These are phyloP conservation scores for Hypoxylon crocopeplum DNA, from an alignment of 495 filamentous ascomycete species.

Conservation along the genomic window DNA sequence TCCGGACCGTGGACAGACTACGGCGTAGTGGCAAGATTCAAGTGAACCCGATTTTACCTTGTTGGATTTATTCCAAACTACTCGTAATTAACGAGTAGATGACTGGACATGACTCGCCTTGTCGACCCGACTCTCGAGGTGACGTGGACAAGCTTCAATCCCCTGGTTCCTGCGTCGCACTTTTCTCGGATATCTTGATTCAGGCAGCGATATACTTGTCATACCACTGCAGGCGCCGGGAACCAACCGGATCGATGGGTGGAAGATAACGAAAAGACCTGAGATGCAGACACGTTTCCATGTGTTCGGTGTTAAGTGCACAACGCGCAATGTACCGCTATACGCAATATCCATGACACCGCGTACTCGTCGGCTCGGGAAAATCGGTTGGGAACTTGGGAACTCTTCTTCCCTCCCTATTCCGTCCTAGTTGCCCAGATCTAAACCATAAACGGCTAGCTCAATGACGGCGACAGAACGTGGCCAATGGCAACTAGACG, in stretches of 20 bases:
- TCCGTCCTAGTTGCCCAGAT: too few species aligned
- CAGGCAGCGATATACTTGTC: neutral
- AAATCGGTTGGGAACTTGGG: too few species aligned
- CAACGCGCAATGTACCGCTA: too few species aligned
- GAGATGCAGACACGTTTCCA: constrained; percentile 28
- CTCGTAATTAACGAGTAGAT: constrained; percentile 10
- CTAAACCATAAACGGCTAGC: constrained; percentile 9
- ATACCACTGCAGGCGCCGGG: constrained; percentile 9
- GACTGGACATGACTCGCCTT: constrained; percentile 21
- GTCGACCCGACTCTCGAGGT: constrained; percentile 4
- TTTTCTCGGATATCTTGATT: neutral
- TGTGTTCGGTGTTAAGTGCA: too few species aligned
- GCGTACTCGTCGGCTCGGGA: too few species aligned
- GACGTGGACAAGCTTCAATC: constrained; percentile 29
- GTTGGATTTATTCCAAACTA: constrained; percentile 5
- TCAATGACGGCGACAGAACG: neutral
- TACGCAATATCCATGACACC: too few species aligned
- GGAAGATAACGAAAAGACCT: neutral
- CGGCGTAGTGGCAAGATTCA: neutral
- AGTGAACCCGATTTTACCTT: neutral
- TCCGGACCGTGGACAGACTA: too few species aligned
- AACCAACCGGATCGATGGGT: constrained; percentile 11
- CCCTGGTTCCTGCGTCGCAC: constrained; percentile 21
- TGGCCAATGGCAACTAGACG: constrained; percentile 16
- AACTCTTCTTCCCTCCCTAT: too few species aligned